Base-by-base conservation (phyloP, 306 rosid genomes). In the Gynostemma pentaphyllum region DNA sequence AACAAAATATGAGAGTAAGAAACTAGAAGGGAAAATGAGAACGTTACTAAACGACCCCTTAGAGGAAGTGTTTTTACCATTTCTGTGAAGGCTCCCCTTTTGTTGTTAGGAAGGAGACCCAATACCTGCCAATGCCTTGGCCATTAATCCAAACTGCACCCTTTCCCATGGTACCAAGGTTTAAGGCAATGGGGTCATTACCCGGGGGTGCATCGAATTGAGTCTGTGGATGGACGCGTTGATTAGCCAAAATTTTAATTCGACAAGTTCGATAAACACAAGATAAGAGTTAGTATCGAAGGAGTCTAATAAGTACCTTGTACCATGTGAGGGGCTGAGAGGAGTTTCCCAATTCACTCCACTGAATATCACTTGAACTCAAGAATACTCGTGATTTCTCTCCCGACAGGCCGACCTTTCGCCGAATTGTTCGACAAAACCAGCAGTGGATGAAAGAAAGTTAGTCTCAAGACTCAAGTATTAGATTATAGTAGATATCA, bases 111-210 rank as follows among this genome's bases (percentile, higher is more conserved):
- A 84, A 86, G 56, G 96, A 86, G 60, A 81, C 80, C 99, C 99
- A 88, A 66, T 82, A 92, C 50, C 96, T 78, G 18, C 99, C 99
- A 2, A 92, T 83, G 61, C 85, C 75, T 51, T 76, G 74, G 62
- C 95, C 96, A 34, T 92, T 92, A 71, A 92, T 69, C 84, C 95
- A 92, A 59, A 66, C 80, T 51, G 72, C 69, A 50, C 99, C 96
- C 68, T 92, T 92, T 56, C 99, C 95, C 99, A 92, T 86, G n/a
- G 90, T 75, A 55, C 81, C 83, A 39, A 92, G 95, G 69, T 88
- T 84, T 32, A 92, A 53, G 24, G 80, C 88, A 12, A 88, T 45
- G 16, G 99, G 94, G 14, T 86, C 80, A 9, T 69, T 71, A 26
- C 94, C 90, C 2, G 54, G 72, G 9, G 96, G 90, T 69, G 83